Percentiles rank a stretch among this genome's conserved stretches.
These are phyloP conservation scores for Laguncularia racemosa DNA, from an alignment of 345 rosid genomes.

Conservation along the genomic window DNA sequence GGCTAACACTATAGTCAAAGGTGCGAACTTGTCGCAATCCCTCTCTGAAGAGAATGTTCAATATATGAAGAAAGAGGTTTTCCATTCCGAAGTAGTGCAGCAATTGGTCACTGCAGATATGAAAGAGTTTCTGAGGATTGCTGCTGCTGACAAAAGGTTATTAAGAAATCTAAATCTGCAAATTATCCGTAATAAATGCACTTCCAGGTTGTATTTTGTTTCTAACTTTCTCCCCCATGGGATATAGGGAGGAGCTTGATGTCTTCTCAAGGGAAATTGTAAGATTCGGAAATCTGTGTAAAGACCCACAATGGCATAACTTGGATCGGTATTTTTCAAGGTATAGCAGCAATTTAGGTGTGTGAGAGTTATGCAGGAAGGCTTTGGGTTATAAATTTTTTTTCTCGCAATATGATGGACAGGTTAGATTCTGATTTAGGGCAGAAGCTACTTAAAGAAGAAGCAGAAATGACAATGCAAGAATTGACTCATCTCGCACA, in stretches of 20 bases:
- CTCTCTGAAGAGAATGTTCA: slow-evolving; percentile 60
- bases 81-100: slow-evolving; percentile 65
- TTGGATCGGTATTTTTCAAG: slow-evolving; percentile 67
- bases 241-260: slow-evolving; percentile 71
- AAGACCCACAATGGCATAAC: slow-evolving; percentile 93
- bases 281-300: slow-evolving; percentile 83
- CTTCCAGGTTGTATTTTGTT: not conserved
- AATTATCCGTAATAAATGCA: not conserved
- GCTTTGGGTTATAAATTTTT: slow-evolving; percentile 1
- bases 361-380: too few species aligned
- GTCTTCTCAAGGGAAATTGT: slow-evolving; percentile 75
- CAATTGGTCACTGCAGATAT: slow-evolving; percentile 61
- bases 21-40: slow-evolving; percentile 69
- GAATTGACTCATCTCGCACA: slow-evolving; percentile 67
- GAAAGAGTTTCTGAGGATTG: slow-evolving; percentile 62
- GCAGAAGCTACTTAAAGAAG: slow-evolving; percentile 33
- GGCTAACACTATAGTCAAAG: slow-evolving; percentile 93
- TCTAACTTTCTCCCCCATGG: not conserved
- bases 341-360: slow-evolving; percentile 14
- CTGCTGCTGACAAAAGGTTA: slow-evolving; percentile 92
- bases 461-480: slow-evolving; percentile 58
- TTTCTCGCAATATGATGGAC: slow-evolving; percentile 9
- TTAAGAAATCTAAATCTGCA: too few species aligned
- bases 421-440: slow-evolving; percentile 55
- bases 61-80: slow-evolving; percentile 56